phyloP scores from a whole-genome alignment of 2,329 filamentous ascomycete species.

The Penicillium aurantiogriseum region DNA sequence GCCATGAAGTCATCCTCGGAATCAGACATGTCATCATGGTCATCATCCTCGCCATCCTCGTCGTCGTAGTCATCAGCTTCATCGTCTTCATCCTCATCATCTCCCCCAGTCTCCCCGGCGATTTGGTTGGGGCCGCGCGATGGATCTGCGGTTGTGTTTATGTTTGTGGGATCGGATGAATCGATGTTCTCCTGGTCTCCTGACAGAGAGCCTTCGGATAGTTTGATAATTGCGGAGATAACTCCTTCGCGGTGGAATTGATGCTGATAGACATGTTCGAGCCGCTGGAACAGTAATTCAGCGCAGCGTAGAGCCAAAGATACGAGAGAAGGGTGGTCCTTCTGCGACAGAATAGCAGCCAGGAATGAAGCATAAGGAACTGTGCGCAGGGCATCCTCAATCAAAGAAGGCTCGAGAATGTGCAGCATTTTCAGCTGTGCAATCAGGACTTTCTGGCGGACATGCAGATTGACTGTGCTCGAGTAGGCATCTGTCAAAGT shows the following conservation, averaged over 20 bases:
- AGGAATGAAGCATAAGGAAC: constrained; percentile 96
- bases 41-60: constrained; percentile 53
- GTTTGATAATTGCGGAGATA: constrained; percentile 81
- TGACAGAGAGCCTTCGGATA: constrained; percentile 55
- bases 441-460: constrained; percentile 89
- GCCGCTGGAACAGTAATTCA: constrained; percentile 77
- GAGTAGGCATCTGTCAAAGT: constrained; percentile 96
- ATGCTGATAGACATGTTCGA: constrained; percentile 87
- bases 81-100: constrained; percentile 48
- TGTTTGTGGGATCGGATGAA: neutral
- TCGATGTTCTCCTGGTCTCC: constrained; percentile 21
- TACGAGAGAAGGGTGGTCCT: constrained; percentile 85
- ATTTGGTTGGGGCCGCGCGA: neutral
- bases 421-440: constrained; percentile 99
- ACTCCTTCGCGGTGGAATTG: constrained; percentile 98
- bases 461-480: constrained; percentile 91
- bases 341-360: constrained; percentile 90
- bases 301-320: constrained; percentile 85
- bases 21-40: constrained; percentile 56
- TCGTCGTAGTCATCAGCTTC: constrained; percentile 55
- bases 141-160: constrained; percentile 10
- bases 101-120: constrained; percentile 28
- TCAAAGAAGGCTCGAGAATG: constrained; percentile 80
- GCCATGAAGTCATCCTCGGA: constrained; percentile 64
- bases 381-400: constrained; percentile 78